phyloP scores from a whole-genome alignment of 371 early-diverging fungal genomes.

The Apophysomyces ossiformis region DNA sequence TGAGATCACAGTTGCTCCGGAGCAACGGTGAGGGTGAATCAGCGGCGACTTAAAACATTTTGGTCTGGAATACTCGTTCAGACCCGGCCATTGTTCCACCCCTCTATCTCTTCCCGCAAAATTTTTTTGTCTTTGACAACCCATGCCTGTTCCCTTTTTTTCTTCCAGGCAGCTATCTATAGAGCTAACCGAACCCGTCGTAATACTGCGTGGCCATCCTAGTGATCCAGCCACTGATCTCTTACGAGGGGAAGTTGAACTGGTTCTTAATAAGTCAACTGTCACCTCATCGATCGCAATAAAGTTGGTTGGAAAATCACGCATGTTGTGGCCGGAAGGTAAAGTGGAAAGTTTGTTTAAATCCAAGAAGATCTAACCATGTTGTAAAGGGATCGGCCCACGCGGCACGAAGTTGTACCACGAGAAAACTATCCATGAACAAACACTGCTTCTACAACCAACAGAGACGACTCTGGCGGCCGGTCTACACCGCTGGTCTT shows the following conservation, averaged over 20 bases:
- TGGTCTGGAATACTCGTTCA: constrained; percentile 1
- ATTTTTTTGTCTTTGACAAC: background rate
- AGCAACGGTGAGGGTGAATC: background rate
- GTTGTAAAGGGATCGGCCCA: constrained; percentile 31
- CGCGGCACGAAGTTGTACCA: constrained; percentile 33
- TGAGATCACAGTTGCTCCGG: background rate
- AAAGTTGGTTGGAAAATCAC: constrained; percentile 33
- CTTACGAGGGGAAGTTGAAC: constrained; percentile 35
- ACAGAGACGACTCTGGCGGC: constrained; percentile 23
- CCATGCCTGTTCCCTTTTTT: constrained; percentile 38
- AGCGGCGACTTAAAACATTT: background rate
- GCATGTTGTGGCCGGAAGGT: constrained; percentile 45
- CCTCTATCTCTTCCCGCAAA: background rate
- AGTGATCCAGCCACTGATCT: constrained; percentile 37
- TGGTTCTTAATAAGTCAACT: constrained; percentile 30
- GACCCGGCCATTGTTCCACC: constrained; percentile 5
- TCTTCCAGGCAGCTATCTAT: constrained; percentile 34
- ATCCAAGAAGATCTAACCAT: background rate
- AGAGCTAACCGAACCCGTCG: constrained; percentile 40
- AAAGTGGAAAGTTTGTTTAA: background rate
- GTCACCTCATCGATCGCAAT: constrained; percentile 23
- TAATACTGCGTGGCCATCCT: constrained; percentile 33
- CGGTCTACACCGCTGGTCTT: constrained; percentile 42
- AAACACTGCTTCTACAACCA: constrained; percentile 31
- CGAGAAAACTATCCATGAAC: constrained; percentile 37